Evolutionary conservation across 2,329 filamentous ascomycete genomes (phyloP).

Genomic region (Chalaropsis thielavioides): DNA sequence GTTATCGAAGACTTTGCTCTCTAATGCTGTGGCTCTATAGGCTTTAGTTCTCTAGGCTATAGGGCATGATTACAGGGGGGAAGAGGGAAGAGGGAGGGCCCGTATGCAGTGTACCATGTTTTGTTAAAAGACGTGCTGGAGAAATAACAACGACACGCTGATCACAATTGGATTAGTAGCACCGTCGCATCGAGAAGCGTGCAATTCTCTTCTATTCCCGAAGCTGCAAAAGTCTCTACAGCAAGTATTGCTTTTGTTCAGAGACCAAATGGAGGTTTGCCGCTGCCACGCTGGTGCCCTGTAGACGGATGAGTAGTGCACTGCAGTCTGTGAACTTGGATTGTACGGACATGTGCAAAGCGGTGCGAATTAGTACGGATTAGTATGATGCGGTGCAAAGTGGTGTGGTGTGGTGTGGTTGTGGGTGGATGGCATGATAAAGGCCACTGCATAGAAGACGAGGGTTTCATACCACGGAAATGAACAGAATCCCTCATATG

Average conservation of each 20-base stretch:
- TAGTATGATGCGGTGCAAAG: no score
- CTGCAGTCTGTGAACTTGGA: background rate
- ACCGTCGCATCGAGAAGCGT: background rate
- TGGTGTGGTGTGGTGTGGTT: no score
- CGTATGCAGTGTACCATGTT: background rate
- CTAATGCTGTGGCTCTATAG: no score
- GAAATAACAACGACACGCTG: background rate
- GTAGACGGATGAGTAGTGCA: background rate
- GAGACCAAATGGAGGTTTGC: background rate
- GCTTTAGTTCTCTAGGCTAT: no score
- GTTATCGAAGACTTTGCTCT: background rate
- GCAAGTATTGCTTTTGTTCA: no score
- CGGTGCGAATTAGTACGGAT: no score
- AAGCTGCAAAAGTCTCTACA: no score
- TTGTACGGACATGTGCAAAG: no score
- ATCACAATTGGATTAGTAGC: background rate
- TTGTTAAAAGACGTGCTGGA: background rate
- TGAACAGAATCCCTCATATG: slow-evolving; percentile 1
- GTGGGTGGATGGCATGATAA: background rate
- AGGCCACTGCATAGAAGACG: background rate
- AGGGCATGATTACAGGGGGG: background rate
- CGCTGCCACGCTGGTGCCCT: background rate
- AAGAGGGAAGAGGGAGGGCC: no score
- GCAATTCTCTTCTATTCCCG: no score
- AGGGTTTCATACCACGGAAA: background rate